Conservation (phyloP, 2,329 filamentous ascomycete genomes). For the Hypoxylon sp. region DNA sequence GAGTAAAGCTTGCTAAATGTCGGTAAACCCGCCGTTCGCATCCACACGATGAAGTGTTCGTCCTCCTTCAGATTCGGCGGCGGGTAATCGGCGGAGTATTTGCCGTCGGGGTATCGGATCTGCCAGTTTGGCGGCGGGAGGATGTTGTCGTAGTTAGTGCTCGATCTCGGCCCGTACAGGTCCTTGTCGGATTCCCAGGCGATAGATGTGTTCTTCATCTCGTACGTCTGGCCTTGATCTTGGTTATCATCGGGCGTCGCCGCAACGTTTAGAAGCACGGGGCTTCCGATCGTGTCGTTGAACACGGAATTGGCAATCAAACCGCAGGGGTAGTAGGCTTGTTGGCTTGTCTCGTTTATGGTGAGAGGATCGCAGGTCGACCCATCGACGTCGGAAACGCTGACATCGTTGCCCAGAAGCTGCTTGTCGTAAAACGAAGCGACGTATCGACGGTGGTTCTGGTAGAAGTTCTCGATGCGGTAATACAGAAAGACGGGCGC, state of each 20-base stretch:
- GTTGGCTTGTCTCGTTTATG: constrained; percentile 55
- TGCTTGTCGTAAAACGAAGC: constrained; percentile 88
- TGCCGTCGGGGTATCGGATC: constrained; percentile 73
- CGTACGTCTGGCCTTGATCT: constrained; percentile 67
- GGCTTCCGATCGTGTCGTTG: constrained; percentile 86
- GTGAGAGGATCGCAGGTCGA: constrained; percentile 82
- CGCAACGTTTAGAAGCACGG: constrained; percentile 68
- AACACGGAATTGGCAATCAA: constrained; percentile 97
- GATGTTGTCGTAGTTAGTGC: constrained; percentile 65
- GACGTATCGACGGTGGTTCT: constrained; percentile 97
- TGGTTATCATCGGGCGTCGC: constrained; percentile 30
- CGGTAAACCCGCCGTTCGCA: constrained; percentile 94
- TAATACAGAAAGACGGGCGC: constrained; percentile 95
- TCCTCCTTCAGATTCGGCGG: constrained; percentile 80
- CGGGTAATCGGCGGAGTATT: constrained; percentile 73
- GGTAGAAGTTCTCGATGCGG: constrained; percentile 96
- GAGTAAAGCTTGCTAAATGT: constrained; percentile 94
- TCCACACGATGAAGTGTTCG: constrained; percentile 97
- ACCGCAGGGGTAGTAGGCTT: constrained; percentile 92
- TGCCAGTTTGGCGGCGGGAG: constrained; percentile 90
- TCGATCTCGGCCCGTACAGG: constrained; percentile 81
- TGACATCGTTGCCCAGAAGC: constrained; percentile 76
- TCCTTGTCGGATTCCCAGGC: constrained; percentile 87
- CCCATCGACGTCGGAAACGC: constrained; percentile 68
- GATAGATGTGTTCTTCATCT: constrained; percentile 81